Conservation (phyloP, 2,329 filamentous ascomycete species). For the Colletotrichum simmondsii region DNA sequence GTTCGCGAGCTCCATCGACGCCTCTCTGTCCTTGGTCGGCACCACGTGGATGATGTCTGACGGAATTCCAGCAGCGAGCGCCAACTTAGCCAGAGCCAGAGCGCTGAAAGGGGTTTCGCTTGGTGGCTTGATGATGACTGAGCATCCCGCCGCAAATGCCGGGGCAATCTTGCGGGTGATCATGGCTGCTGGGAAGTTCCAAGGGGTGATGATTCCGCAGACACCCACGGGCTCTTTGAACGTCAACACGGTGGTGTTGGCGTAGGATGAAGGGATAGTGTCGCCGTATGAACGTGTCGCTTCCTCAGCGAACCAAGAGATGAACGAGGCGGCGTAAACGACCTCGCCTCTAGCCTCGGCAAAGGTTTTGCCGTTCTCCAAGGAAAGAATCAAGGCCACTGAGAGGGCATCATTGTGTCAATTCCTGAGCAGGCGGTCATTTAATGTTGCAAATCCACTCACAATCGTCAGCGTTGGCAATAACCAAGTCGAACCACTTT, state of each 20-base stretch:
- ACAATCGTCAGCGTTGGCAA: slow-evolving; percentile 45
- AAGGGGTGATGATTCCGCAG: slow-evolving; percentile 73
- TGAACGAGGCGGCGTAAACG: slow-evolving; percentile 64
- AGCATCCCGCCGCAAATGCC: slow-evolving; percentile 75
- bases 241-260: slow-evolving; percentile 69
- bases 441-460: background rate
- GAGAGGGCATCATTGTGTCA: background rate
- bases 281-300: slow-evolving; percentile 65
- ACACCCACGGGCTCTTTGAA: slow-evolving; percentile 76
- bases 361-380: slow-evolving; percentile 68
- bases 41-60: slow-evolving; percentile 65
- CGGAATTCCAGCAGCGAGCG: slow-evolving; percentile 73
- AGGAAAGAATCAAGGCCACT: slow-evolving; percentile 49
- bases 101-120: slow-evolving; percentile 76
- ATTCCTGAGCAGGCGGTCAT: too few species aligned
- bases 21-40: slow-evolving; percentile 39
- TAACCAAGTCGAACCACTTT: slow-evolving; percentile 49
- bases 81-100: slow-evolving; percentile 73
- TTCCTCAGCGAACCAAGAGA: slow-evolving; percentile 67
- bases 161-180: slow-evolving; percentile 56
- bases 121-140: slow-evolving; percentile 77
- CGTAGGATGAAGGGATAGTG: slow-evolving; percentile 55
- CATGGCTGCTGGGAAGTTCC: slow-evolving; percentile 71
- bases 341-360: slow-evolving; percentile 64
- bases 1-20: slow-evolving; percentile 39